Evolutionary conservation across 202 grass and related monocot genomes (phyloP).

Genomic region (Zoysia matrella): DNA sequence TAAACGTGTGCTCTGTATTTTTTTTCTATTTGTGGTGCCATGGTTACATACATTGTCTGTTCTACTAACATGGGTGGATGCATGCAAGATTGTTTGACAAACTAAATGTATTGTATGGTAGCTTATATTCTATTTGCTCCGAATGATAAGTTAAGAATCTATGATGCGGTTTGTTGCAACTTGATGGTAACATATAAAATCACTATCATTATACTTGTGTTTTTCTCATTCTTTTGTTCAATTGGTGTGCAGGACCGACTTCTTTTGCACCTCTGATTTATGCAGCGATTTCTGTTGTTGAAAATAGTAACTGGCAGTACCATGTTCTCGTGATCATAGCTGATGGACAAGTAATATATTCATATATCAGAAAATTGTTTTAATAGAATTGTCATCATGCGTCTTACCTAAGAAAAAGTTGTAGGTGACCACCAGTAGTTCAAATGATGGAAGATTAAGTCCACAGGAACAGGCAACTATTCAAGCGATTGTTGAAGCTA

Average conservation of each 20-base stretch:
- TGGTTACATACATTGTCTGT: conserved; percentile 13
- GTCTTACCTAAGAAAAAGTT: conserved; percentile 50
- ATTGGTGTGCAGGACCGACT: conserved; percentile 73
- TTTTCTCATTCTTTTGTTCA: conserved; percentile 37
- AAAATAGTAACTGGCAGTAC: conserved; percentile 86
- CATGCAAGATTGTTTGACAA: conserved; percentile 4
- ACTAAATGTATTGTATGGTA: not conserved
- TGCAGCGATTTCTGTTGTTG: conserved; percentile 73
- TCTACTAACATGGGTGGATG: conserved; percentile 1
- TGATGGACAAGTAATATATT: conserved; percentile 82
- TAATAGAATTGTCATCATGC: conserved; percentile 23
- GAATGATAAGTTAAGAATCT: not conserved
- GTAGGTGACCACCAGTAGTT: conserved; percentile 59
- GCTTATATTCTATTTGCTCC: conserved; percentile 1
- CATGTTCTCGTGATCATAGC: conserved; percentile 98
- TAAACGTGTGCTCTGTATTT: not conserved
- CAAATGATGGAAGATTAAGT: conserved; percentile 67
- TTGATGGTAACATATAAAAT: not conserved
- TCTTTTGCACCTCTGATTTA: conserved; percentile 92
- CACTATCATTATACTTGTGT: not conserved
- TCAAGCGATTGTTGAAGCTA: conserved; percentile 88
- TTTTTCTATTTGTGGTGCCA: not conserved
- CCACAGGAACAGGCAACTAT: conserved; percentile 85
- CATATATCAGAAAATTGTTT: conserved; percentile 42
- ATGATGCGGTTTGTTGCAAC: not conserved